Evolutionary conservation across 176 grass and related monocot species (phyloP).

Genomic region (Coix lacrymajobi): DNA sequence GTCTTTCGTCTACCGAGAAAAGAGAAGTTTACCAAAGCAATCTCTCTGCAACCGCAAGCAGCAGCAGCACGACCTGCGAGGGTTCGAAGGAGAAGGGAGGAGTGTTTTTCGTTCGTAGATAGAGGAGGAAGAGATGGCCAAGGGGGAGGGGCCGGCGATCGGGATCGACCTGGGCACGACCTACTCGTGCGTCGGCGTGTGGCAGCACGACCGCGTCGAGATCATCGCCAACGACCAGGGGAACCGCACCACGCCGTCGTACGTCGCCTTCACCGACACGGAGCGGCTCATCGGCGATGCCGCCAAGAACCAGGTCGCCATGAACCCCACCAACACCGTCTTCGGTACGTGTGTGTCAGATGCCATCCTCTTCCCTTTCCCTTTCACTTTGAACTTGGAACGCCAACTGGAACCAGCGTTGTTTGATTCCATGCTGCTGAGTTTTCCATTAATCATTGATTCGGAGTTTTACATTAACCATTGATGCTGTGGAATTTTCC

Average conservation of each 20-base stretch:
- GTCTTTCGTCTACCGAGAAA: not conserved
- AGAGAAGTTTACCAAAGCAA: not conserved
- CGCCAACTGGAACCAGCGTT: too few species aligned
- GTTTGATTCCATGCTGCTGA: not conserved
- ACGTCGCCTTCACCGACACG: constrained; percentile 82
- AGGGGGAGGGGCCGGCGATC: constrained; percentile 83
- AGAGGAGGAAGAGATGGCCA: constrained; percentile 27
- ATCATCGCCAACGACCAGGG: constrained; percentile 97
- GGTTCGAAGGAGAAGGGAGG: not conserved
- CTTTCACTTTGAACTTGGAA: not conserved
- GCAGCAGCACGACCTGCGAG: not conserved
- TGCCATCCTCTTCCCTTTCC: not conserved
- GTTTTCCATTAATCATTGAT: not conserved
- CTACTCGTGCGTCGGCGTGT: constrained; percentile 87
- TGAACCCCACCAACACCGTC: constrained; percentile 91
- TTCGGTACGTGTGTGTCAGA: constrained; percentile 52
- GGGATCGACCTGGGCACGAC: constrained; percentile 87
- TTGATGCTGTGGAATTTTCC: not conserved
- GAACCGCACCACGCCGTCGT: constrained; percentile 80
- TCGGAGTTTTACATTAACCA: not conserved
- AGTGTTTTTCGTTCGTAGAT: not conserved
- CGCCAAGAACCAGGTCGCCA: constrained; percentile 96
- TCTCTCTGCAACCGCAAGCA: not conserved
- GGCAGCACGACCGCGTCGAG: constrained; percentile 93
- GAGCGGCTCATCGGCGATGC: constrained; percentile 85